A percentile compares a stretch with the other conserved stretches of the same genome.
These are phyloP conservation scores for Gaeumannomyces tritici DNA, from an alignment of 2,329 filamentous ascomycete genomes.

Conservation along the genomic window DNA sequence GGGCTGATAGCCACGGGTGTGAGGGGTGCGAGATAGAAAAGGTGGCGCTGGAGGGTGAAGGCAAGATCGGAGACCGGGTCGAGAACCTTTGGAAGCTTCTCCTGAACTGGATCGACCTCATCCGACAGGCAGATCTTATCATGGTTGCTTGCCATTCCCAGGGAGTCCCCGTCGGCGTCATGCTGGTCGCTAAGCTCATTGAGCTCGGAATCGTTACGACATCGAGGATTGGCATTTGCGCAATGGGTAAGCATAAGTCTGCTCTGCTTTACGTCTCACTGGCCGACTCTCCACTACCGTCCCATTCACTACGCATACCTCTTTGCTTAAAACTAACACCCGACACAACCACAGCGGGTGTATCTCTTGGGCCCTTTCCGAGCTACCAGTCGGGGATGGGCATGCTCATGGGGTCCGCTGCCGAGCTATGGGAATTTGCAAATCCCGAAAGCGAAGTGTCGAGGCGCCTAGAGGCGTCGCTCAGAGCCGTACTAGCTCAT, in stretches of 20 bases:
- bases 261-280: too few relatives aligned
- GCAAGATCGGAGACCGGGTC: constrained; percentile 80
- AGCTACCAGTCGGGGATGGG: constrained; percentile 84
- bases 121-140: constrained; percentile 80
- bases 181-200: constrained; percentile 87
- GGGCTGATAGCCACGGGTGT: constrained; percentile 67
- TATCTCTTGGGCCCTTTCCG: constrained; percentile 85
- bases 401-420: constrained; percentile 81
- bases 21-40: constrained; percentile 79
- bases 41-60: constrained; percentile 89
- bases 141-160: constrained; percentile 92
- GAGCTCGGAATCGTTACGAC: constrained; percentile 75
- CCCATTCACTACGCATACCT: neutral
- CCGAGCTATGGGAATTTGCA: constrained; percentile 90
- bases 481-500: constrained; percentile 65
- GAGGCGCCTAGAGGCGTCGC: constrained; percentile 65
- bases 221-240: constrained; percentile 76
- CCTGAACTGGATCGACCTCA: constrained; percentile 88
- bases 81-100: constrained; percentile 91
- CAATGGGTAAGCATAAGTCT: constrained; percentile 40
- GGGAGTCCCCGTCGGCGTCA: constrained; percentile 86
- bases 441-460: constrained; percentile 74
- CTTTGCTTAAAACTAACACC: neutral
- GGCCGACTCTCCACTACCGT: too few relatives aligned
- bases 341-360: constrained; percentile 50